A percentile compares a stretch with the other conserved stretches of the same genome.
phyloP scores from a whole-genome alignment of 306 rosid genomes.

The Sphenostylis stenocarpa region DNA sequence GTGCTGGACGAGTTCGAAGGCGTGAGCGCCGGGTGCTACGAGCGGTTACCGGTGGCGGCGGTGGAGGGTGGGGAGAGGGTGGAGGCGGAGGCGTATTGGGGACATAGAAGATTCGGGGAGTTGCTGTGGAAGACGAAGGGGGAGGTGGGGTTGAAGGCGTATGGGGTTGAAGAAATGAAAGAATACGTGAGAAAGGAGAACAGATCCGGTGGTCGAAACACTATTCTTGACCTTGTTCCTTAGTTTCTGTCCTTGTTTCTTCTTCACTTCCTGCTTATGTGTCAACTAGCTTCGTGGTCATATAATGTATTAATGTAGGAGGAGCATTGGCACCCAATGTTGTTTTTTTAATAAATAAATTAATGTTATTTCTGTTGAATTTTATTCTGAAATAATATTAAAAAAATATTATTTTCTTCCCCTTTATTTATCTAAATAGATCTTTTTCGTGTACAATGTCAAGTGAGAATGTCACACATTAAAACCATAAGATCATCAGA shows the following conservation, averaged over 20 bases:
- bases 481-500: no score
- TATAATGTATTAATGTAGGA: no score
- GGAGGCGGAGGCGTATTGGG: conserved; percentile 66
- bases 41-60: conserved; percentile 48
- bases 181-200: conserved; percentile 39
- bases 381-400: no score
- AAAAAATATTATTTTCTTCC: no score
- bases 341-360: no score
- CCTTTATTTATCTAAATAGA: no score
- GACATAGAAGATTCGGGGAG: conserved; percentile 53
- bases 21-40: conserved; percentile 46
- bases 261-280: background rate
- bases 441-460: no score
- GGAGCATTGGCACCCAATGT: background rate
- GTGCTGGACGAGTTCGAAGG: conserved; percentile 62
- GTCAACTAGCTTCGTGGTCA: no score
- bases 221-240: conserved; percentile 28
- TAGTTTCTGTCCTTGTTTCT: background rate
- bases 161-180: conserved; percentile 36
- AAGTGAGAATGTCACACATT: no score
- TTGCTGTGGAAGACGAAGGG: conserved; percentile 53
- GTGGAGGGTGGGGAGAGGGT: conserved; percentile 30
- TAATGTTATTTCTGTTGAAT: no score
- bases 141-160: conserved; percentile 43
- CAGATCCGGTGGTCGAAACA: conserved; percentile 25